These are phyloP conservation scores for Wallacemonas collosoma DNA, from an alignment of 208 protist species.

Conservation along the genomic window DNA sequence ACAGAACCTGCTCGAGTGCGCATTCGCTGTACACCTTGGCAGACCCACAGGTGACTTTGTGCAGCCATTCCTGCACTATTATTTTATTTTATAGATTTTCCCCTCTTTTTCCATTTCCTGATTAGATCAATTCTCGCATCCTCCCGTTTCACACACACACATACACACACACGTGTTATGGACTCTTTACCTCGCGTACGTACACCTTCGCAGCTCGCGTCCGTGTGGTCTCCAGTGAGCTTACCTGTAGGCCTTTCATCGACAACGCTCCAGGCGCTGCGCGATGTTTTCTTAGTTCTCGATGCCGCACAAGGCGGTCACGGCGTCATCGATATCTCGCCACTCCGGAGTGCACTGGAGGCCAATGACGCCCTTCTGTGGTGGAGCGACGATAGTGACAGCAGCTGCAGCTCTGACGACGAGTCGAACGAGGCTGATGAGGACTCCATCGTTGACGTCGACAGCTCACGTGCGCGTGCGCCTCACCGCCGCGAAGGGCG, in stretches of 20 bases:
- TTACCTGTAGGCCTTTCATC: background rate
- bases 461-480: too few species aligned
- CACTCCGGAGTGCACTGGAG: background rate
- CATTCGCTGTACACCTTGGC: too few species aligned
- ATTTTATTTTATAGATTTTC: background rate
- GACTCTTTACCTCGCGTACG: background rate
- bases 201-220: background rate
- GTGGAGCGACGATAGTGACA: background rate
- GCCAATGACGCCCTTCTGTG: conserved; percentile 7
- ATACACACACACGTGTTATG: background rate
- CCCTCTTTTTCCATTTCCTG: background rate
- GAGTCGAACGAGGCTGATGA: background rate
- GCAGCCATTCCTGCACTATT: background rate
- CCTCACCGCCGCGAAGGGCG: too few species aligned
- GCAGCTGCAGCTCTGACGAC: background rate
- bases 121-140: background rate
- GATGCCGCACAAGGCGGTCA: conserved; percentile 8
- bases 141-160: background rate
- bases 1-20: too few species aligned
- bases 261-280: background rate
- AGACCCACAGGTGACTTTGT: too few species aligned
- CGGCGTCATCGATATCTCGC: conserved; percentile 3
- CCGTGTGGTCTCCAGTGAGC: conserved; percentile 3
- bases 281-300: background rate
- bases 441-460: background rate